phyloP scores from a whole-genome alignment of 495 filamentous ascomycete genomes.

The Opeltia flavorubescens region DNA sequence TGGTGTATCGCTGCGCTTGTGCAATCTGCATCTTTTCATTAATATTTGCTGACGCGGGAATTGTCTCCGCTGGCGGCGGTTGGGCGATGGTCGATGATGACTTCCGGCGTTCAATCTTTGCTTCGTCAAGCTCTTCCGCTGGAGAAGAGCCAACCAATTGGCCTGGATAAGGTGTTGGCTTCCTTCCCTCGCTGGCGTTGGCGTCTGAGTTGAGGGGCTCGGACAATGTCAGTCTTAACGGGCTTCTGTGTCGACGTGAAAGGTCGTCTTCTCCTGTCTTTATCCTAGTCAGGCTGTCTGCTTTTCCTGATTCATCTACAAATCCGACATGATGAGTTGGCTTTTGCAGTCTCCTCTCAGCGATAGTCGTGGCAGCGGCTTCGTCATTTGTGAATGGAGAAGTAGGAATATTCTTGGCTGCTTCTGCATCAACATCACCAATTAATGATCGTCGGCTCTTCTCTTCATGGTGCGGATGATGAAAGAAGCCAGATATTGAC shows the following conservation, averaged over 20 bases:
- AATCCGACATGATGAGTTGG: constrained; percentile 41
- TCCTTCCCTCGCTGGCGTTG: constrained; percentile 3
- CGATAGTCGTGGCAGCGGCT: constrained; percentile 3
- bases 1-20: constrained; percentile 35
- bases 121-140: background rate
- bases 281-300: background rate
- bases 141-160: background rate
- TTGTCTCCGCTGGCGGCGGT: background rate
- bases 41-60: constrained; percentile 1
- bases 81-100: background rate
- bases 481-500: constrained; percentile 12
- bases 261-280: background rate
- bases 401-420: background rate
- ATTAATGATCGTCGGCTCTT: background rate
- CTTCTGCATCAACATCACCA: background rate
- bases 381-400: background rate
- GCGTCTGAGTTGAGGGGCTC: background rate
- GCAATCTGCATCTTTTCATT: background rate
- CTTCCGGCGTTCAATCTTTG: background rate
- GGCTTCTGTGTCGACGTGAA: background rate
- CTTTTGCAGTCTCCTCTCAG: constrained; percentile 11
- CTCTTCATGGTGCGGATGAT: constrained; percentile 6
- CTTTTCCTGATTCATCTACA: constrained; percentile 17
- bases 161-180: background rate
- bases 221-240: background rate